Base-by-base conservation (phyloP, 345 rosid species). In the Sonneratia caseolaris region DNA sequence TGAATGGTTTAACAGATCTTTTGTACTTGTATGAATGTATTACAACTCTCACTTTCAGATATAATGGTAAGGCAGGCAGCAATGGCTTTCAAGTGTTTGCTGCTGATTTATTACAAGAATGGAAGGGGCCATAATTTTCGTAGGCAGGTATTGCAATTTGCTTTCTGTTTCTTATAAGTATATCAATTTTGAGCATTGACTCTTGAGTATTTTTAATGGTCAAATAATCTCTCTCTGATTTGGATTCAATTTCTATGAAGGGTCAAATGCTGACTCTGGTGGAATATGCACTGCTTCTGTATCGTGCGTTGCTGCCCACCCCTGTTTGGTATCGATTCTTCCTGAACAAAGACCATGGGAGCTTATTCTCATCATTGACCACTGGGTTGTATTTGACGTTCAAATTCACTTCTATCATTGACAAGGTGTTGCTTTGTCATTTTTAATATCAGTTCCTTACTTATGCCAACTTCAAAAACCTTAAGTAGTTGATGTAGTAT, bases 261-360 rank as follows among this genome's bases (percentile, higher is more conserved):
- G 96, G 91, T 72, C 93, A 92, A 78, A 83, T 92, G 82, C 85
- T 90, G 62, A 92, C 98, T 62, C 74, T 92, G 70, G 86, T 92
- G 16, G 98, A 92, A 74, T 86, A 87, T 76, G 64, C 81, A 16
- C 76, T 90, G 82, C 84, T 90, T 69, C 70, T 90, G 74, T 92
- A 89, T 78, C 98, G 89, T 75, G 81, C 95, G 18, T 81, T 92
- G 75, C 75, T 93, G 75, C 96, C 98, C 68, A 85, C 97, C 42
- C 97, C 98, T 37, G 93, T 89, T 62, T 93, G 96, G 95, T 90
- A 90, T 75, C 91, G 93, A 61, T 92, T 89, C 84, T 93, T 93
- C 79, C 79, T 89, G 75, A 89, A 87, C 85, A 93, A 88, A 80
- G 92, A 90, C 55, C 87, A 90, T 65, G 96, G 97, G 65, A 93